These are phyloP conservation scores for Phytophthora hybrid DNA, from an alignment of 352 stramenopile genomes.

Conservation along the genomic window DNA sequence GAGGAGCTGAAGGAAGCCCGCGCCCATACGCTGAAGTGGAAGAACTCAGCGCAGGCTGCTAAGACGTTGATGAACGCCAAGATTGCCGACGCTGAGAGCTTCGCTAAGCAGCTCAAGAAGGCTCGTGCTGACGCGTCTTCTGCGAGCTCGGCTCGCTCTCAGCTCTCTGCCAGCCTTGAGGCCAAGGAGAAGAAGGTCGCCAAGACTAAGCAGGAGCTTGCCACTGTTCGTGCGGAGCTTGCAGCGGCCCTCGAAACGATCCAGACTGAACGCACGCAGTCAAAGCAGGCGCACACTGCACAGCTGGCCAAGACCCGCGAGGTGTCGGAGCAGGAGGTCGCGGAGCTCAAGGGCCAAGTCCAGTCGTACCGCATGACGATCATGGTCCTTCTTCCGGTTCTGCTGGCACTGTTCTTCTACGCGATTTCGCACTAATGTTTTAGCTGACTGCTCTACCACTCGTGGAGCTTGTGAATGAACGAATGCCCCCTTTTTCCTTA, in stretches of 20 bases:
- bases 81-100: constrained; percentile 68
- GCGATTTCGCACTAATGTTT: constrained; percentile 51
- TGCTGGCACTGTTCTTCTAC: constrained; percentile 65
- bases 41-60: constrained; percentile 67
- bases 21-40: constrained; percentile 77
- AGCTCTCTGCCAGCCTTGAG: constrained; percentile 63
- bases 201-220: constrained; percentile 66
- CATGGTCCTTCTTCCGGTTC: constrained; percentile 59
- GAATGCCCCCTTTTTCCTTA: too few relatives aligned
- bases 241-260: constrained; percentile 31
- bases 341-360: constrained; percentile 47
- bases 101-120: constrained; percentile 70
- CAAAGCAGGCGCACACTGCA: constrained; percentile 45
- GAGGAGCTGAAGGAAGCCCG: constrained; percentile 82
- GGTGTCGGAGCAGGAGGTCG: constrained; percentile 40
- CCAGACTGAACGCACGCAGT: constrained; percentile 36
- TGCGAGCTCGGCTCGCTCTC: constrained; percentile 54
- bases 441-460: too few relatives aligned
- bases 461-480: too few relatives aligned
- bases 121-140: constrained; percentile 54
- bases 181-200: constrained; percentile 78
- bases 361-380: constrained; percentile 69
- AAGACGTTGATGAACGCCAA: constrained; percentile 75
- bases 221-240: constrained; percentile 56
- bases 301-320: constrained; percentile 55